Evolutionary conservation across 345 rosid species (phyloP), one percentile per base, ranked within the genome.

Genomic region (Citrus unshiu): DNA sequence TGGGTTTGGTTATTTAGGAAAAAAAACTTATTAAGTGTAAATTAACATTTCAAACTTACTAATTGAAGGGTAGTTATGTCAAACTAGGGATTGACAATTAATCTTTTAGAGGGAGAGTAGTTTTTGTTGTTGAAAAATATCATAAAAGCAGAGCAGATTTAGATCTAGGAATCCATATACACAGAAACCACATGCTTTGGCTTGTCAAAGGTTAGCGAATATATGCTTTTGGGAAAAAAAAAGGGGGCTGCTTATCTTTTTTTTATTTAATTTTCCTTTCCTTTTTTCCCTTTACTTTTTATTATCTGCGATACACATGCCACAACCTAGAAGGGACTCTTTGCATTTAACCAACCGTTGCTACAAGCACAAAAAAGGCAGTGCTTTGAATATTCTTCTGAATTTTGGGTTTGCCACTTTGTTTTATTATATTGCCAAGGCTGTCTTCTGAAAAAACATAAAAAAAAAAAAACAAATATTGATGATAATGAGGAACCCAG

Each of bases 101-200:
- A 24, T n/a, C 13, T 12, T 37, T 13, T 51, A 60, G 64, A 25
- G 24, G 78, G 51, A 46, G 70, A 81, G 51, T 68, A 19, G 43
- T 19, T 62, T 35, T 79, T 59, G 14, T 46, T 72, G 24, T 37
- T 46, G 21, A 70, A 56, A 83, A 39, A 68, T 66, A 75, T 60
- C 58, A 77, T 29, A 82, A 78, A 83, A 77, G 73, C 72, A 73
- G 9, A 73, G 72, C 79, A 84, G 87, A 75, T 81, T 59, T 79
- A 80, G 87, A 84, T 84, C 81, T 60, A 81, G 87, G 87, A 85
- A 79, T 86, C 84, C 87, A 74, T 68, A 73, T 24, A 46, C 51
- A 46, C 81, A 85, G 85, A 79, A 79, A 67, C 87, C 93, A 90
- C 91, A 85, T 88, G 91, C 87, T 72, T 80, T 83, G 78, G 83